Percentiles rank a stretch among this genome's conserved stretches.
Conservation (phyloP, 2,329 filamentous ascomycete species). For the Keithomyces neogunnii region DNA sequence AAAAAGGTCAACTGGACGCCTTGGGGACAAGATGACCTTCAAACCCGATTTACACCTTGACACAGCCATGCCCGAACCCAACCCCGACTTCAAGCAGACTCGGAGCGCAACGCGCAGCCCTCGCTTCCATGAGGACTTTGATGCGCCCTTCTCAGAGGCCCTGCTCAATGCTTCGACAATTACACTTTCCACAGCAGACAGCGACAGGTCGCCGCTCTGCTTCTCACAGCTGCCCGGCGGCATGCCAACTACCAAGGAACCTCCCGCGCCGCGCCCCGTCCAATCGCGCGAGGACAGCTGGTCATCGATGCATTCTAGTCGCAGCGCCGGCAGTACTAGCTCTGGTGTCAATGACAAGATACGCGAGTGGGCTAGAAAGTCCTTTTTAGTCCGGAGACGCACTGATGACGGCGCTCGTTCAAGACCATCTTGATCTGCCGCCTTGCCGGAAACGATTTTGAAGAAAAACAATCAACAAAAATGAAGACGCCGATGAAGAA, state of each 20-base stretch:
- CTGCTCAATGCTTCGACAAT: conserved; percentile 23
- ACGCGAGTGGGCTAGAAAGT: conserved; percentile 25
- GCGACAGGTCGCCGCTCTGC: background rate
- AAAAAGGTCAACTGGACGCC: background rate
- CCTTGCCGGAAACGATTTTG: background rate
- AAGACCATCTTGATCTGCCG: background rate
- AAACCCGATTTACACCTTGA: conserved; percentile 13
- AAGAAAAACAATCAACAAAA: background rate
- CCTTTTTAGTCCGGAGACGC: conserved; percentile 15
- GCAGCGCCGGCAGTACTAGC: conserved; percentile 13
- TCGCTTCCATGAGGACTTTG: conserved; percentile 29
- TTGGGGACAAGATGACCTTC: conserved; percentile 17
- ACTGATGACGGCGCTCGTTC: conserved; percentile 7
- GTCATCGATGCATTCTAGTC: conserved; percentile 19
- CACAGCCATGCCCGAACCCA: conserved; percentile 4
- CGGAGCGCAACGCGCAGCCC: conserved; percentile 18
- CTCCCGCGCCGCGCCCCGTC: background rate
- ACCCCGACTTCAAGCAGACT: conserved; percentile 12
- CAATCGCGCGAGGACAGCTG: conserved; percentile 15
- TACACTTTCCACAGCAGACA: conserved; percentile 16
- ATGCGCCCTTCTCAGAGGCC: conserved; percentile 28
- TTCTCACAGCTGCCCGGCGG: background rate
- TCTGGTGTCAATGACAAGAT: conserved; percentile 22
- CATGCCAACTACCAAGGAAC: background rate
- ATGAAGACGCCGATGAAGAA: background rate